A percentile compares a stretch with the other conserved stretches of the same genome.
Evolutionary conservation across 352 stramenopile species (phyloP).

Genomic region (Thalassiosira oceanica): DNA sequence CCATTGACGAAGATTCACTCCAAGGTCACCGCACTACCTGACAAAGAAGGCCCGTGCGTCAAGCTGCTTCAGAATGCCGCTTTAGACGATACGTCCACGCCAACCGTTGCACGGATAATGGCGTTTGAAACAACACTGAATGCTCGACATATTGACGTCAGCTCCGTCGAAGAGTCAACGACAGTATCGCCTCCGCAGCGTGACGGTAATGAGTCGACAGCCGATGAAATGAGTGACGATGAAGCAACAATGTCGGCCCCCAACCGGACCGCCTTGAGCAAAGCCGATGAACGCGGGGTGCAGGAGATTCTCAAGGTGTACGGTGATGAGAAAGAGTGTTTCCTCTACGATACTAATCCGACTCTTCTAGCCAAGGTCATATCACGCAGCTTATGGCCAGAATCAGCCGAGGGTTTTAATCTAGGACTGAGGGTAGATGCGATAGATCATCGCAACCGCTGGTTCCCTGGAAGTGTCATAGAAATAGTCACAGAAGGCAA

Average conservation of each 20-base stretch:
- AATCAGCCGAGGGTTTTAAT: conserved; percentile 58
- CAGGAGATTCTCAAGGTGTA: conserved; percentile 65
- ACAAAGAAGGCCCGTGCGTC: conserved; percentile 77
- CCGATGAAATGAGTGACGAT: conserved; percentile 46
- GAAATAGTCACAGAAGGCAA: conserved; percentile 58
- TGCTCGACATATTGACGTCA: conserved; percentile 39
- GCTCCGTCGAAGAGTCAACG: conserved; percentile 43
- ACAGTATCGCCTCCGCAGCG: too few relatives aligned
- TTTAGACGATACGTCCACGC: conserved; percentile 34
- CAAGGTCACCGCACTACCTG: conserved; percentile 60
- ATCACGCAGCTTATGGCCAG: conserved; percentile 75
- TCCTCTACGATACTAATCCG: conserved; percentile 73
- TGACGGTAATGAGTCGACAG: too few relatives aligned
- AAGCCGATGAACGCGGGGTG: conserved; percentile 15
- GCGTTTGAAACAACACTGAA: conserved; percentile 74
- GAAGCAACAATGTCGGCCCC: conserved; percentile 24
- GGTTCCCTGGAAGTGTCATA: conserved; percentile 80
- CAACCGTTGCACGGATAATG: conserved; percentile 61
- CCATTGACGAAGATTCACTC: conserved; percentile 28
- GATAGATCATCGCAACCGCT: conserved; percentile 77
- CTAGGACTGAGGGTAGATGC: conserved; percentile 81
- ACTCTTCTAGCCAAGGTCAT: conserved; percentile 65
- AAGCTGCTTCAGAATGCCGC: conserved; percentile 56
- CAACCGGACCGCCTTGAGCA: conserved; percentile 18
- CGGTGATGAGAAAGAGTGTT: conserved; percentile 74